A percentile compares a stretch with the other conserved stretches of the same genome.
Conservation (phyloP, 768 basidiomycete genomes). For the Galerina sulciceps region DNA sequence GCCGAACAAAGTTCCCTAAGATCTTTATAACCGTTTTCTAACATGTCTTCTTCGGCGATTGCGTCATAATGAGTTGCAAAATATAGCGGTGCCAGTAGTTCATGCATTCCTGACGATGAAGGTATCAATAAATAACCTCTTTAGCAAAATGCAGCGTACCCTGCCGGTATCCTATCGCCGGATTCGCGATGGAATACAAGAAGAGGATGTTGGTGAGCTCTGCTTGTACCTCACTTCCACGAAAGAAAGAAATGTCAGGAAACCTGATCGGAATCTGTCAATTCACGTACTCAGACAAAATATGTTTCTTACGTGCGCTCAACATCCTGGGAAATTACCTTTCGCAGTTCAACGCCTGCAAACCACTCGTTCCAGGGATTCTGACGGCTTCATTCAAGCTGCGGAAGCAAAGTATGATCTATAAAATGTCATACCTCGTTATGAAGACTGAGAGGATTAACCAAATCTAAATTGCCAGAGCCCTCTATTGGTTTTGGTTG, state of each 20-base stretch:
- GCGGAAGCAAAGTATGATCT: background rate
- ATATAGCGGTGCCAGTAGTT: conserved; percentile 87
- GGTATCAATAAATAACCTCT: background rate
- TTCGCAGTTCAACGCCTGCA: conserved; percentile 83
- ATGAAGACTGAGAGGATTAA: conserved; percentile 84
- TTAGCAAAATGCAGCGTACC: conserved; percentile 31
- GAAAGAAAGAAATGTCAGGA: conserved; percentile 95
- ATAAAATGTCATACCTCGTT: conserved; percentile 54
- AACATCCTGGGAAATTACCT: conserved; percentile 91
- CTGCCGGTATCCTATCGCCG: conserved; percentile 91
- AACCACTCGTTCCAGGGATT: conserved; percentile 99
- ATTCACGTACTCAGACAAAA: conserved; percentile 6
- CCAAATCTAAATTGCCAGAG: conserved; percentile 59
- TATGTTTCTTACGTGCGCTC: conserved; percentile 79
- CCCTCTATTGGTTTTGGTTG: conserved; percentile 35
- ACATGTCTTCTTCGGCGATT: conserved; percentile 40
- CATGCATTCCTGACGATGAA: conserved; percentile 83
- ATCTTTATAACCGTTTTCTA: conserved; percentile 33
- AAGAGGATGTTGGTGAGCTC: conserved; percentile 89
- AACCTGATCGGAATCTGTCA: conserved; percentile 58
- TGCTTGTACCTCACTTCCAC: conserved; percentile 70
- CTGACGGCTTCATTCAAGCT: conserved; percentile 35
- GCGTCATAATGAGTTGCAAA: conserved; percentile 87
- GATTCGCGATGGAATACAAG: conserved; percentile 77
- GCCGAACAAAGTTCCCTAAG: conserved; percentile 68